These are phyloP conservation scores for Volvariella surrecta DNA, from an alignment of 1,284 basidiomycete species.

Conservation along the genomic window DNA sequence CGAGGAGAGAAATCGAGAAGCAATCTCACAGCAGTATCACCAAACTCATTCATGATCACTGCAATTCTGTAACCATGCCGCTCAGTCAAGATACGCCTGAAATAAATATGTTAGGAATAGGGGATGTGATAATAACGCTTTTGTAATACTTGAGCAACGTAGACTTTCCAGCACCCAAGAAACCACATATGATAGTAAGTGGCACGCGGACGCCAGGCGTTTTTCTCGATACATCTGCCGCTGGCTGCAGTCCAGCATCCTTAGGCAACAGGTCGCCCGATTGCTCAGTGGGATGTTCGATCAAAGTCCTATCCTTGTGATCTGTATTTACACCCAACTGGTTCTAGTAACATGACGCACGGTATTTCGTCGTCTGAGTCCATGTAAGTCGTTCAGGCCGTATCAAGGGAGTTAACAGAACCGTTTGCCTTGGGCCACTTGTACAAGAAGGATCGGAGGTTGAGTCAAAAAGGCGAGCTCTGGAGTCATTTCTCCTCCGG, in stretches of 20 bases:
- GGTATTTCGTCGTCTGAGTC: conserved; percentile 42
- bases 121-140: conserved; percentile 13
- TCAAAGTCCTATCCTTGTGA: conserved; percentile 29
- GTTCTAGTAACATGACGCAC: conserved; percentile 22
- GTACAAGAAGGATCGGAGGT: neutral
- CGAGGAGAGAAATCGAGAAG: conserved; percentile 6
- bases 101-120: neutral
- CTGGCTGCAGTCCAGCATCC: neutral
- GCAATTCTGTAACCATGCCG: conserved; percentile 91
- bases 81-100: conserved; percentile 81
- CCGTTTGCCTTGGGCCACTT: neutral
- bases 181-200: conserved; percentile 86
- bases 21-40: conserved; percentile 67
- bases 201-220: conserved; percentile 47
- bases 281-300: conserved; percentile 26
- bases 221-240: conserved; percentile 5
- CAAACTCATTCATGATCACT: conserved; percentile 96
- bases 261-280: too few species aligned
- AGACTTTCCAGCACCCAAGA: conserved; percentile 87
- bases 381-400: conserved; percentile 14
- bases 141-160: conserved; percentile 75
- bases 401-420: neutral
- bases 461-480: too few species aligned
- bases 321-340: conserved; percentile 7
- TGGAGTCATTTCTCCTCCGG: too few species aligned